Evolutionary conservation across 768 basidiomycete species (phyloP).

Genomic region (Mycena amicta): DNA sequence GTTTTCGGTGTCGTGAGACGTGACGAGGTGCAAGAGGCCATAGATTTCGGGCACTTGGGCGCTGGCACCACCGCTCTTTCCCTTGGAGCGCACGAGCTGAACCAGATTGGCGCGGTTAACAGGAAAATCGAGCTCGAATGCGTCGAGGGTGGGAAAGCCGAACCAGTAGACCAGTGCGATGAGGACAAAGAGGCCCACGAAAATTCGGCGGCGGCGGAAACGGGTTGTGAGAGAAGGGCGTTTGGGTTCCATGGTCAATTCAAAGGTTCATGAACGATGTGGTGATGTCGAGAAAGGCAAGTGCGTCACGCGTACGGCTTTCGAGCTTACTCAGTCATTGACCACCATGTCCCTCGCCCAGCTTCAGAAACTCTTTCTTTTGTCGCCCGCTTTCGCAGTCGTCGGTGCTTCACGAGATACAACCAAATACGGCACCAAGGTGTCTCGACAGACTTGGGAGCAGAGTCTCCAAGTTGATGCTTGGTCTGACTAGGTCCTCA

Average conservation of each 20-base stretch:
- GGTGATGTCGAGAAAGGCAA: background rate
- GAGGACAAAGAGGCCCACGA: conserved; percentile 41
- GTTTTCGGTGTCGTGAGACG: conserved; percentile 42
- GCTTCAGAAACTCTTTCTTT: conserved; percentile 61
- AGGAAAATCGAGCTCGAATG: conserved; percentile 35
- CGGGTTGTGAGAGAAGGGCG: conserved; percentile 18
- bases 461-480: background rate
- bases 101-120: conserved; percentile 44
- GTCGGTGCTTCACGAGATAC: conserved; percentile 83
- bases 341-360: conserved; percentile 10
- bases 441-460: conserved; percentile 22
- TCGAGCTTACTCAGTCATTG: background rate
- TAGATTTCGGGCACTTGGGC: conserved; percentile 59
- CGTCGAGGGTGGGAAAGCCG: conserved; percentile 42
- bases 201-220: conserved; percentile 50
- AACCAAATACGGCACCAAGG: conserved; percentile 80
- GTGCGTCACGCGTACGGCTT: background rate
- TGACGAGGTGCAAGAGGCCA: conserved; percentile 69
- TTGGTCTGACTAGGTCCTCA: conserved; percentile 54
- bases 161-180: conserved; percentile 42
- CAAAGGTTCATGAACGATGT: background rate
- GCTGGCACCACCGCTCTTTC: conserved; percentile 21
- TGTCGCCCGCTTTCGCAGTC: conserved; percentile 69
- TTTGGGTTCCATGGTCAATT: conserved; percentile 18
- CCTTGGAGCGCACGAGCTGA: conserved; percentile 37